Percentiles rank a stretch among this genome's conserved stretches.
These are phyloP conservation scores for Hyphopichia fennica DNA, from an alignment of 1,139 yeast genomes.

Conservation along the genomic window DNA sequence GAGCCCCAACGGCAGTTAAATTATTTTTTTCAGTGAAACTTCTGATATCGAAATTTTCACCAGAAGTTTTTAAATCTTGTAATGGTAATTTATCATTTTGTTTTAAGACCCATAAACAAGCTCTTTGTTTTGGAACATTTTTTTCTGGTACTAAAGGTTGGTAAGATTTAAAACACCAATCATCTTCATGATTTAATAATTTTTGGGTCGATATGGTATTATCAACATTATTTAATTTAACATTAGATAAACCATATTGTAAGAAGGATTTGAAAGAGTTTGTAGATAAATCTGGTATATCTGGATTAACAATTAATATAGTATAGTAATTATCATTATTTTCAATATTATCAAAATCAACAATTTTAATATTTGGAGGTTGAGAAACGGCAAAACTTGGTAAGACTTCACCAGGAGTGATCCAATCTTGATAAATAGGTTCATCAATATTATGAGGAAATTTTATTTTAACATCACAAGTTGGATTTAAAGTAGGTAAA, in stretches of 20 bases:
- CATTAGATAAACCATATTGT: conserved; percentile 77
- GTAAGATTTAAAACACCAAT: conserved; percentile 56
- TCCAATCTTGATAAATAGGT: conserved; percentile 53
- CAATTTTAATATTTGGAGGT: conserved; percentile 75
- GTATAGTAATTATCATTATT: conserved; percentile 58
- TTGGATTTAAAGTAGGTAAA: conserved; percentile 83
- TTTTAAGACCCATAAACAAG: conserved; percentile 87
- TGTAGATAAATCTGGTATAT: conserved; percentile 71
- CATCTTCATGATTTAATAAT: conserved; percentile 38
- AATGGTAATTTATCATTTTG: conserved; percentile 41
- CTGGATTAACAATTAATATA: conserved; percentile 84
- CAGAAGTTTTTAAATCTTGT: conserved; percentile 11
- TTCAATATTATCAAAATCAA: conserved; percentile 60
- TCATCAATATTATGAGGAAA: conserved; percentile 65
- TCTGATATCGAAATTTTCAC: conserved; percentile 70
- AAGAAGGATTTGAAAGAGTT: conserved; percentile 74
- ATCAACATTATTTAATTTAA: conserved; percentile 59
- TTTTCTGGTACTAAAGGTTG: conserved; percentile 88
- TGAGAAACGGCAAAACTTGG: conserved; percentile 71
- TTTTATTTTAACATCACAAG: conserved; percentile 70
- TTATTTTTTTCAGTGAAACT: conserved; percentile 54
- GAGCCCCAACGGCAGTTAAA: conserved; percentile 83
- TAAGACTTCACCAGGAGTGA: conserved; percentile 75
- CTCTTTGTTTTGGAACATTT: conserved; percentile 80
- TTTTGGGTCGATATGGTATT: conserved; percentile 57